Evolutionary conservation across 2,329 filamentous ascomycete genomes (phyloP).

Genomic region (Onygena corvina): DNA sequence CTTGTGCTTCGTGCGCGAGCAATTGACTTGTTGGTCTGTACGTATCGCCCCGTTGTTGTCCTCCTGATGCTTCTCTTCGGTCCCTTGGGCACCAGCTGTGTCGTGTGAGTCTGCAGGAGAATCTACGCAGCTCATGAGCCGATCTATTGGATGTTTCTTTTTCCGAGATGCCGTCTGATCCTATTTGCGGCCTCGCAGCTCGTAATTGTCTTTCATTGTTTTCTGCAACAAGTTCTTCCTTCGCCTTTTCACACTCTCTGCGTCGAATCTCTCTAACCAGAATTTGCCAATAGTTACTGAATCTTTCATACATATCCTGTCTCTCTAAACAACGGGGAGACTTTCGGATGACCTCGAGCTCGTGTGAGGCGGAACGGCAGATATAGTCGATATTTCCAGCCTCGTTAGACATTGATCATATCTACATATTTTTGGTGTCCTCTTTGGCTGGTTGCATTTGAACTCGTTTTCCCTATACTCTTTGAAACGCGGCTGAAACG

Average conservation of each 20-base stretch:
- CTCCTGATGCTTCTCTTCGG: background rate
- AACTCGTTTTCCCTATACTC: conserved; percentile 1
- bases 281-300: background rate
- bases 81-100: background rate
- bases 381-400: conserved; percentile 17
- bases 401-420: conserved; percentile 13
- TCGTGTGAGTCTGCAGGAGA: conserved; percentile 2
- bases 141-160: conserved; percentile 6
- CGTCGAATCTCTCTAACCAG: background rate
- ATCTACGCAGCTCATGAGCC: conserved; percentile 4
- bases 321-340: conserved; percentile 8
- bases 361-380: conserved; percentile 17
- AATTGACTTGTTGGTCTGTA: conserved; percentile 1
- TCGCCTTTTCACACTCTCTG: background rate
- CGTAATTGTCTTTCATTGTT: background rate
- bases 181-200: background rate
- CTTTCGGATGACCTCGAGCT: conserved; percentile 16
- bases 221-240: background rate
- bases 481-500: conserved; percentile 6
- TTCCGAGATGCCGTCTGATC: conserved; percentile 1
- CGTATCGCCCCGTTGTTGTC: background rate
- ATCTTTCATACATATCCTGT: background rate
- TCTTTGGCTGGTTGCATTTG: conserved; percentile 8
- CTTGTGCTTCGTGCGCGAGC: background rate
- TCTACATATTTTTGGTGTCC: conserved; percentile 9